phyloP scores from a whole-genome alignment of 106 monocot genomes.

The Hemerocallis citrina region DNA sequence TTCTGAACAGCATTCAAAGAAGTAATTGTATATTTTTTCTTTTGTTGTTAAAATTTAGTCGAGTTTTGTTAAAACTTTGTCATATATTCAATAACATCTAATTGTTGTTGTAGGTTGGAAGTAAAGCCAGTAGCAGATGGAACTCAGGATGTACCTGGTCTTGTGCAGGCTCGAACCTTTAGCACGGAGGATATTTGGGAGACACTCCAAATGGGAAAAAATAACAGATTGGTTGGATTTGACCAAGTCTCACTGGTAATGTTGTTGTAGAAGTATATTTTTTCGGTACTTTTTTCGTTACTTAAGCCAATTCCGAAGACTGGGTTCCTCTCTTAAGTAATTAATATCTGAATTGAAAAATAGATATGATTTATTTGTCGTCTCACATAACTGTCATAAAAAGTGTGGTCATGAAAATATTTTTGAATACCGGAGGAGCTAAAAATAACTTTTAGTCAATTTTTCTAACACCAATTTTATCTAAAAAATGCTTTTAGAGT shows the following conservation, averaged over 20 bases:
- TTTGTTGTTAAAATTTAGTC: background rate
- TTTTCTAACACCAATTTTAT: too few species aligned
- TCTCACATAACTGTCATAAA: too few species aligned
- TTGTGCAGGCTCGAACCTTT: conserved; percentile 47
- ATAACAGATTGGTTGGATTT: conserved; percentile 84
- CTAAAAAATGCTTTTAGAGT: too few species aligned
- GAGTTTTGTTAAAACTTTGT: background rate
- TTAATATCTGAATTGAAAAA: too few species aligned
- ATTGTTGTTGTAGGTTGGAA: conserved; percentile 68
- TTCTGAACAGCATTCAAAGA: conserved; percentile 42
- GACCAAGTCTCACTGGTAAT: conserved; percentile 91
- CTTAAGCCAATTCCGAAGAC: too few species aligned
- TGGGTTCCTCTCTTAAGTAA: too few species aligned
- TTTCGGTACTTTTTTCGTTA: too few species aligned
- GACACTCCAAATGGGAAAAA: conserved; percentile 53
- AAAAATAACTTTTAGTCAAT: too few species aligned
- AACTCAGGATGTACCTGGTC: conserved; percentile 82
- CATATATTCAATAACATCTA: background rate
- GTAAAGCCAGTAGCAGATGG: conserved; percentile 83
- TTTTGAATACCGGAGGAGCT: too few species aligned
- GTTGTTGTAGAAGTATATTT: background rate
- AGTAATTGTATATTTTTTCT: conserved; percentile 29
- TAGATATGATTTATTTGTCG: too few species aligned
- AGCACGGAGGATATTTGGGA: conserved; percentile 68
- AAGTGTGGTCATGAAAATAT: too few species aligned